phyloP scores from a whole-genome alignment of 345 rosid genomes.

The Eucalyptus viminalis region DNA sequence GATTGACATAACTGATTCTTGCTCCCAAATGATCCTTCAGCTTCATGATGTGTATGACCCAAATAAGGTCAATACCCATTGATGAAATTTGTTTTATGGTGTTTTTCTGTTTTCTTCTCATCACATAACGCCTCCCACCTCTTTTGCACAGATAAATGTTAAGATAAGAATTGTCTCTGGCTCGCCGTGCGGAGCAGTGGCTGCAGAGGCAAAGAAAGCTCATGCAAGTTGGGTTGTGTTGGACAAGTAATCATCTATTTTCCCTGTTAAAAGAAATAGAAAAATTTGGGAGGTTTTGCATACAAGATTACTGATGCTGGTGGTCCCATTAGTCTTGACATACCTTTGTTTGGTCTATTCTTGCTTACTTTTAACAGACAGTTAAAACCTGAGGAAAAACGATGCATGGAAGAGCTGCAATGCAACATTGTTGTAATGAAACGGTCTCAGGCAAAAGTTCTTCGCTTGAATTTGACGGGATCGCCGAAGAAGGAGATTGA shows the following conservation, averaged over 20 bases:
- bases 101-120: background rate
- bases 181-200: slow-evolving; percentile 78
- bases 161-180: slow-evolving; percentile 90
- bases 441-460: slow-evolving; percentile 84
- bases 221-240: slow-evolving; percentile 89
- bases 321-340: background rate
- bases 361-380: slow-evolving; percentile 28
- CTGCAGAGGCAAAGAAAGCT: slow-evolving; percentile 67
- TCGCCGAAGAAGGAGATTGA: slow-evolving; percentile 42
- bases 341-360: background rate
- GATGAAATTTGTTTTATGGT: background rate
- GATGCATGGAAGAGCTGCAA: slow-evolving; percentile 91
- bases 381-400: slow-evolving; percentile 73
- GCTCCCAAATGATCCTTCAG: slow-evolving; percentile 98
- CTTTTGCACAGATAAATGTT: slow-evolving; percentile 56
- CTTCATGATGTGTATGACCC: slow-evolving; percentile 98
- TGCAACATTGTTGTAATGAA: slow-evolving; percentile 97
- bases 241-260: slow-evolving; percentile 59
- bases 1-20: slow-evolving; percentile 71
- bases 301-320: background rate
- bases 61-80: slow-evolving; percentile 41
- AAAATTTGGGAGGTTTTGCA: background rate
- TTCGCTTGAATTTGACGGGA: slow-evolving; percentile 90
- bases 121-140: background rate
- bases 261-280: background rate